Evolutionary conservation across 148 eudicot genomes (phyloP).

Genomic region (Mesembryanthemum crystallinum): DNA sequence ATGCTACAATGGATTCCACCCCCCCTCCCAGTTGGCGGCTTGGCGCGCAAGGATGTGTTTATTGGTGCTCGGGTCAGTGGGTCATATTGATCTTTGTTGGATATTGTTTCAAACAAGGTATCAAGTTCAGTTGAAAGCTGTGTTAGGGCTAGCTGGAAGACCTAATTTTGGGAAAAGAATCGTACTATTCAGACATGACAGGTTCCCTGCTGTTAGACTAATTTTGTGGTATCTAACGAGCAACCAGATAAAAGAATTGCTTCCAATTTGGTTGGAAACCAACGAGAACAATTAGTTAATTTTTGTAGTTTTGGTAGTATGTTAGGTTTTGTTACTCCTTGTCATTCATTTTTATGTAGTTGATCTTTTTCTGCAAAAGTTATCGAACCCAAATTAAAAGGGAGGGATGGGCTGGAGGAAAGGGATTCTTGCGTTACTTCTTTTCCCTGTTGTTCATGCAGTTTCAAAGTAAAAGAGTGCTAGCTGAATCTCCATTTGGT

Average conservation of each 20-base stretch:
- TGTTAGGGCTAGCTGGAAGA: neutral
- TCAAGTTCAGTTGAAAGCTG: neutral
- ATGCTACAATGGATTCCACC: neutral
- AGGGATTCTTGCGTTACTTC: neutral
- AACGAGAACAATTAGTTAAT: neutral
- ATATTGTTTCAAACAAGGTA: neutral
- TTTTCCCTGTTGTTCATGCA: conserved; percentile 30
- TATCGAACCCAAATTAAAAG: neutral
- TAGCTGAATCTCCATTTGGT: conserved; percentile 51
- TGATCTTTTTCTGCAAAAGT: neutral
- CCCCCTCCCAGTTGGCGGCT: too few species aligned
- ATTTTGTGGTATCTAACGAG: too few species aligned
- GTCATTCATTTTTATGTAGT: neutral
- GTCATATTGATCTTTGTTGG: neutral
- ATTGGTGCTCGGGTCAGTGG: neutral
- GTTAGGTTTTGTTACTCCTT: neutral
- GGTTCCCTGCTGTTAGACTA: too few species aligned
- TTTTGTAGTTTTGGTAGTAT: neutral
- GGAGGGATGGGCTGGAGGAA: neutral
- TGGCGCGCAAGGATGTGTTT: too few species aligned
- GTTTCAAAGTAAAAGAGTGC: conserved; percentile 57
- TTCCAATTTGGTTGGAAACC: too few species aligned
- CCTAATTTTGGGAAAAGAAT: neutral
- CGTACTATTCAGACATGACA: neutral
- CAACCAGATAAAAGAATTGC: too few species aligned